These are phyloP conservation scores for Diospyros kaki DNA, from an alignment of 148 eudicot species.

Conservation along the genomic window DNA sequence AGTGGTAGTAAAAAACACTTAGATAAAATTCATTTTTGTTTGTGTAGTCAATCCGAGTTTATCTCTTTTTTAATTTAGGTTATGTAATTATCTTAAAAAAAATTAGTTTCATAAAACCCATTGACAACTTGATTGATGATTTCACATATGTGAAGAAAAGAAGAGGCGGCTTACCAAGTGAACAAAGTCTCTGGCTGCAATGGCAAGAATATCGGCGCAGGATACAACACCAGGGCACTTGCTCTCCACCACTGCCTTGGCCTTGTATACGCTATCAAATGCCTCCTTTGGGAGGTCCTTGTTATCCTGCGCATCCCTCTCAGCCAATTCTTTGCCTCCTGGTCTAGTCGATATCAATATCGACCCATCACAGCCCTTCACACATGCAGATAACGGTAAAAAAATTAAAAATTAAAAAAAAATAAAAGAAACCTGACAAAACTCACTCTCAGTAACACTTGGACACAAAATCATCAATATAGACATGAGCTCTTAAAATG, in stretches of 20 bases:
- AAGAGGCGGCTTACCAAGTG: constrained; percentile 47
- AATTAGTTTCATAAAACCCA: too few relatives aligned
- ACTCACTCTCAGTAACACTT: too few relatives aligned
- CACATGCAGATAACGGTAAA: too few relatives aligned
- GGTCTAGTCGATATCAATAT: constrained; percentile 51
- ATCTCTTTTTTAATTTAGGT: too few relatives aligned
- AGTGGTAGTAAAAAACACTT: too few relatives aligned
- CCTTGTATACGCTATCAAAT: constrained; percentile 56
- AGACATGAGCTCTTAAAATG: background rate
- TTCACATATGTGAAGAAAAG: too few relatives aligned
- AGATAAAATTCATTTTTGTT: too few relatives aligned
- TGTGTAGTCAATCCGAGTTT: too few relatives aligned
- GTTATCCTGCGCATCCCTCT: constrained; percentile 70
- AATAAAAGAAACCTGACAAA: background rate
- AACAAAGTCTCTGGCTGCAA: constrained; percentile 76
- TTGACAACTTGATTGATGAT: too few relatives aligned
- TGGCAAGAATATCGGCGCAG: constrained; percentile 82
- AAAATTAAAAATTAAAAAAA: background rate
- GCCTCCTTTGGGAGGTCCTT: constrained; percentile 67
- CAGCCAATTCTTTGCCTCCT: constrained; percentile 61
- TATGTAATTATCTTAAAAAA: too few relatives aligned
- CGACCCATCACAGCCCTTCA: constrained; percentile 90
- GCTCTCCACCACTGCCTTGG: constrained; percentile 69
- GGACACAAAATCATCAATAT: background rate
- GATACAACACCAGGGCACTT: constrained; percentile 89